These are phyloP conservation scores for Jaltomata sinuosa DNA, from an alignment of 257 asterid species.

Conservation along the genomic window DNA sequence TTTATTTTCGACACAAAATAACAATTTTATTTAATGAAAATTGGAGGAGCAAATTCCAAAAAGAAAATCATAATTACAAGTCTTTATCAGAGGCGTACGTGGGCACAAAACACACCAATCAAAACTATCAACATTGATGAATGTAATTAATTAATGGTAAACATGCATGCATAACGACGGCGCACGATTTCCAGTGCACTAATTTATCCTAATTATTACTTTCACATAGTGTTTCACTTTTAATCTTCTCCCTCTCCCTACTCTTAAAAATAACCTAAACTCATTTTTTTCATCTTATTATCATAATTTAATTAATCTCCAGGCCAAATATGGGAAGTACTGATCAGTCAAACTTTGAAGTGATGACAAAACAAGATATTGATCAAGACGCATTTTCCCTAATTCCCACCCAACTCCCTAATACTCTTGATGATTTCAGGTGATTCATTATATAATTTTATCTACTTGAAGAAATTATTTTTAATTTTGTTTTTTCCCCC, in stretches of 20 bases:
- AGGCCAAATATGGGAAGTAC: constrained; percentile 15
- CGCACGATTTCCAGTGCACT: constrained; percentile 55
- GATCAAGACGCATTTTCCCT: constrained; percentile 19
- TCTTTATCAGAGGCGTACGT: background rate
- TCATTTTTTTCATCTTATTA: too few relatives aligned
- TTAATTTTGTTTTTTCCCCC: background rate
- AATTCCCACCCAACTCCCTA: constrained; percentile 29
- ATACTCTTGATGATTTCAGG: constrained; percentile 48
- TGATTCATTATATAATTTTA: constrained; percentile 1
- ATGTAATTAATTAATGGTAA: background rate
- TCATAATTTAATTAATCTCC: too few relatives aligned
- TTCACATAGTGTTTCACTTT: background rate
- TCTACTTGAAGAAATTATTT: background rate
- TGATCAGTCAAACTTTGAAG: constrained; percentile 24
- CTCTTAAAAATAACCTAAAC: background rate
- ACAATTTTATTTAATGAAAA: background rate
- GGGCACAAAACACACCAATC: background rate
- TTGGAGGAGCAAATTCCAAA: background rate
- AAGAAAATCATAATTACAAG: background rate
- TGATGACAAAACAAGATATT: constrained; percentile 24
- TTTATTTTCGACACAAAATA: background rate
- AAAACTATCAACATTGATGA: background rate
- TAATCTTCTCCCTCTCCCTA: background rate
- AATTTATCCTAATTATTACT: constrained; percentile 12
- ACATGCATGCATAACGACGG: constrained; percentile 10